These are phyloP conservation scores for Cyamopsis tetragonoloba DNA, from an alignment of 306 rosid species.

Conservation along the genomic window DNA sequence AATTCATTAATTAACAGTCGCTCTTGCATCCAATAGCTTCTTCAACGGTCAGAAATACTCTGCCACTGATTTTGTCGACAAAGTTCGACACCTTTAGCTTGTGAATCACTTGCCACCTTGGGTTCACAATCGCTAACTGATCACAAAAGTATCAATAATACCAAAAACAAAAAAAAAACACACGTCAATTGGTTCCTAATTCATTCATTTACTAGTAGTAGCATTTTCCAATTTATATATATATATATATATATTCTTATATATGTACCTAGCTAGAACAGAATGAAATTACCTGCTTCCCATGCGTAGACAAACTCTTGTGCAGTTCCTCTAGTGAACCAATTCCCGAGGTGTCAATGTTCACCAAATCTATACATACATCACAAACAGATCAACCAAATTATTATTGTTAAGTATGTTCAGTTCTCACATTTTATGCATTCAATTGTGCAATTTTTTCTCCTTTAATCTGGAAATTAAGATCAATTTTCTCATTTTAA, in stretches of 20 bases:
- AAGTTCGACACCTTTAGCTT: constrained; percentile 67
- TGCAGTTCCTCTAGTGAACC: constrained; percentile 61
- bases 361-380: constrained; percentile 50
- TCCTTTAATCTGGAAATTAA: neutral
- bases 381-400: neutral
- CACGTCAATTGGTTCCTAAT: too few species aligned
- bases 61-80: constrained; percentile 50
- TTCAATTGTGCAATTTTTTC: too few species aligned
- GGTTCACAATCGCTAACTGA: constrained; percentile 70
- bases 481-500: neutral
- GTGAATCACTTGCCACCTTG: constrained; percentile 86
- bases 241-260: neutral
- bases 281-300: constrained; percentile 45
- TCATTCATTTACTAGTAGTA: too few species aligned
- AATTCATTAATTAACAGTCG: constrained; percentile 15
- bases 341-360: constrained; percentile 76
- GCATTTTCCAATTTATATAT: too few species aligned
- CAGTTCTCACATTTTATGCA: too few species aligned
- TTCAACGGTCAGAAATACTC: constrained; percentile 66
- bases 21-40: constrained; percentile 62
- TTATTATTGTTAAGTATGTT: too few species aligned
- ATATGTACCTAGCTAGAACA: neutral
- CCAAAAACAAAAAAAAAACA: neutral
- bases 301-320: constrained; percentile 41
- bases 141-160: too few species aligned